A percentile compares a stretch with the other conserved stretches of the same genome.
Evolutionary conservation across 805 yeast species (phyloP).

Genomic region (Metschnikowia koreensis): DNA sequence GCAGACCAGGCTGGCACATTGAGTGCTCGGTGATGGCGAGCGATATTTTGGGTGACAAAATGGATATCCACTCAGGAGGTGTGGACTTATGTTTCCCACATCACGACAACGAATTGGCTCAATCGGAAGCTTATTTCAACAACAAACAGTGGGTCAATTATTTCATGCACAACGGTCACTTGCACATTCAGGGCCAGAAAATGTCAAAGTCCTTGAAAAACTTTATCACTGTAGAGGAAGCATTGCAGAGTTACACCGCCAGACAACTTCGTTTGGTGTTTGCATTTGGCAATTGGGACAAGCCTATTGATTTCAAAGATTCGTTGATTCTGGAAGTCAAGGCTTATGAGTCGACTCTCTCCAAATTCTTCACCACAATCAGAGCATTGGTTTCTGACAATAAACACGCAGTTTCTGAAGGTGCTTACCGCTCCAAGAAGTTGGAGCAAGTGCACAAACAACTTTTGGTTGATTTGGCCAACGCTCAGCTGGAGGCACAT

Average conservation of each 20-base stretch:
- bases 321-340: slow-evolving; percentile 72
- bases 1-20: slow-evolving; percentile 99
- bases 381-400: slow-evolving; percentile 76
- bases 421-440: slow-evolving; percentile 54
- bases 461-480: slow-evolving; percentile 48
- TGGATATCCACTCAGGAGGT: slow-evolving; percentile 97
- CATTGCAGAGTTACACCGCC: slow-evolving; percentile 64
- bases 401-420: slow-evolving; percentile 43
- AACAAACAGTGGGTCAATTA: slow-evolving; percentile 95
- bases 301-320: slow-evolving; percentile 88
- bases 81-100: slow-evolving; percentile 97
- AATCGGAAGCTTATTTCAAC: slow-evolving; percentile 88
- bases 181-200: slow-evolving; percentile 97
- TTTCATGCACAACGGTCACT: slow-evolving; percentile 94
- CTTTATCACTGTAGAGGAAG: slow-evolving; percentile 92
- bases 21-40: slow-evolving; percentile 99
- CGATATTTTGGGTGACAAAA: slow-evolving; percentile 73
- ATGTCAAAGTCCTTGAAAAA: slow-evolving; percentile 95
- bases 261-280: slow-evolving; percentile 90
- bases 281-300: slow-evolving; percentile 90
- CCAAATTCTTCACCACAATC: slow-evolving; percentile 83
- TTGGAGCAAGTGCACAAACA: slow-evolving; percentile 52
- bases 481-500: slow-evolving; percentile 61
- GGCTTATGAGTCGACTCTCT: slow-evolving; percentile 68
- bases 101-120: slow-evolving; percentile 98